Percentiles rank a stretch among this genome's conserved stretches.
Conservation (phyloP, 2,329 filamentous ascomycete genomes). For the Kalmusia sp. region DNA sequence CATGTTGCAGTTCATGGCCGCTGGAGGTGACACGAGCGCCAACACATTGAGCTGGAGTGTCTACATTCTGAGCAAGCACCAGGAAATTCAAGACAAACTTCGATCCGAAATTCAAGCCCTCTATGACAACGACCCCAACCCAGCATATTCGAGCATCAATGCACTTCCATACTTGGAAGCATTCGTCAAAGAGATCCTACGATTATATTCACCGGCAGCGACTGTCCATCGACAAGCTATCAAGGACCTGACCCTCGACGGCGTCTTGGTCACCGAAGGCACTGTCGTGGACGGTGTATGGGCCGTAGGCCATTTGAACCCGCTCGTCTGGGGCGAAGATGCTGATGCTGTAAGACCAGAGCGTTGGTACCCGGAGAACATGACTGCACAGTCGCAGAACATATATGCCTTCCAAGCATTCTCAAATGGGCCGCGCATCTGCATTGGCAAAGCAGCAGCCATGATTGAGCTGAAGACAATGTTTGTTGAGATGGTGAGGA, state of each 20-base stretch:
- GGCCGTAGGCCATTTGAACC: constrained; percentile 15
- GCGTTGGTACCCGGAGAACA: constrained; percentile 14
- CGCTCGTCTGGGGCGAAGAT: constrained; percentile 12
- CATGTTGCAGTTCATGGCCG: constrained; percentile 6
- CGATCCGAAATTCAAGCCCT: constrained; percentile 11
- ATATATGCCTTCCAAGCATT: constrained; percentile 27
- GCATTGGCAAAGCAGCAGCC: constrained; percentile 25
- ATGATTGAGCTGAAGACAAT: constrained; percentile 28
- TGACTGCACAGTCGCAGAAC: constrained; percentile 15
- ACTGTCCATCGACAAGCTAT: constrained; percentile 9
- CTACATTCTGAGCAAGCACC: constrained; percentile 14
- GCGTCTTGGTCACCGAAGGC: constrained; percentile 11
- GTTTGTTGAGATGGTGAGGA: constrained; percentile 17
- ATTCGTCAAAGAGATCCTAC: constrained; percentile 17
- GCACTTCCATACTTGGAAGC: constrained; percentile 16
- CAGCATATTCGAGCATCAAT: constrained; percentile 13
- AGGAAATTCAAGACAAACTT: constrained; percentile 12
- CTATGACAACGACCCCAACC: not conserved
- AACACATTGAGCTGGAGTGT: constrained; percentile 17
- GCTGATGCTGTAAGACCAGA: constrained; percentile 14
- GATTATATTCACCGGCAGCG: constrained; percentile 17
- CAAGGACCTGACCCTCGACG: constrained; percentile 9
- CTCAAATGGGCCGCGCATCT: constrained; percentile 21
- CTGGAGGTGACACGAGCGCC: constrained; percentile 21
- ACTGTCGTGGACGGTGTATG: constrained; percentile 14